Conservation (phyloP, 2,329 filamentous ascomycete genomes). For the Cephalotrichum gorgonifer region DNA sequence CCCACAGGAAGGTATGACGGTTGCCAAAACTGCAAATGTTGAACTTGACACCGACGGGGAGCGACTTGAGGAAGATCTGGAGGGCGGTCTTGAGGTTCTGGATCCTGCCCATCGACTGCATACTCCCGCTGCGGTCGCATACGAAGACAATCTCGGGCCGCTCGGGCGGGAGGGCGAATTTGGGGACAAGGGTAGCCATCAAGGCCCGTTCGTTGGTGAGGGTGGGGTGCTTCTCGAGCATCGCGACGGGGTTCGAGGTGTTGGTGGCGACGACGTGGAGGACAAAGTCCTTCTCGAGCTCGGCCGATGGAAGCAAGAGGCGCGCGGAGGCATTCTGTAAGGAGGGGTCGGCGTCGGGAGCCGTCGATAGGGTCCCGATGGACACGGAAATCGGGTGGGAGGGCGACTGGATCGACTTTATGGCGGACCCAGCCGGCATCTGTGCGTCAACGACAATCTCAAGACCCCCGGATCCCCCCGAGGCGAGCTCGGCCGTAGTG, state of each 20-base stretch:
- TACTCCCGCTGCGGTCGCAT: slow-evolving; percentile 61
- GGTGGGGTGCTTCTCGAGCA: slow-evolving; percentile 55
- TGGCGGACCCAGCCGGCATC: slow-evolving; percentile 41
- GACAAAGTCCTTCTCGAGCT: slow-evolving; percentile 56
- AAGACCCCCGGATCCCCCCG: slow-evolving; percentile 1
- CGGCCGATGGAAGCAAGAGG: slow-evolving; percentile 38
- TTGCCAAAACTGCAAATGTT: slow-evolving; percentile 61
- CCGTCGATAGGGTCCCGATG: slow-evolving; percentile 45
- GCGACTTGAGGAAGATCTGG: slow-evolving; percentile 53
- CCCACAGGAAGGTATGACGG: slow-evolving; percentile 32
- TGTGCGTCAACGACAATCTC: slow-evolving; percentile 23
- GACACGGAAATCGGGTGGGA: slow-evolving; percentile 57
- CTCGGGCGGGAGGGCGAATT: slow-evolving; percentile 48
- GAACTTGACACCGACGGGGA: slow-evolving; percentile 54
- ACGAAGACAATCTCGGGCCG: slow-evolving; percentile 59
- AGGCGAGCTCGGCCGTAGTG: slow-evolving; percentile 1
- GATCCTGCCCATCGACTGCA: slow-evolving; percentile 37
- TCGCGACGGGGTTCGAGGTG: slow-evolving; percentile 47
- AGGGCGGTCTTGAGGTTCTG: slow-evolving; percentile 42
- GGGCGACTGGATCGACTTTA: slow-evolving; percentile 54
- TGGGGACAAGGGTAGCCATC: slow-evolving; percentile 62
- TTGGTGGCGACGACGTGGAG: slow-evolving; percentile 53
- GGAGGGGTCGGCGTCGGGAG: slow-evolving; percentile 32
- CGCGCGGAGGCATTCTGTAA: slow-evolving; percentile 53
- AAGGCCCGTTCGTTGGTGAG: slow-evolving; percentile 52